Evolutionary conservation across 305 asterid genomes (phyloP).

Genomic region (Fraxinus paxiana): DNA sequence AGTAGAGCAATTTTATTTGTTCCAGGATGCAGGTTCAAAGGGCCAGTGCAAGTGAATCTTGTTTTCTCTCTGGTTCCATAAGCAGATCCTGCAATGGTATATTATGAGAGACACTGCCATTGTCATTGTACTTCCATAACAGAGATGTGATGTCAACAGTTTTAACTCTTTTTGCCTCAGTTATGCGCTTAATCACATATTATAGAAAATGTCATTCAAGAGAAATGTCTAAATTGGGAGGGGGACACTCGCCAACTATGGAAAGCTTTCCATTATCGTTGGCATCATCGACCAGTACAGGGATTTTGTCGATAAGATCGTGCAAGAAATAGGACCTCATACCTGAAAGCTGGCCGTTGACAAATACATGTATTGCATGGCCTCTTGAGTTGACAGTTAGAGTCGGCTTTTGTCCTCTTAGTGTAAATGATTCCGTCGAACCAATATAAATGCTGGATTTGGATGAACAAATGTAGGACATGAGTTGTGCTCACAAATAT

Average conservation of each 20-base stretch:
- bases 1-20: slow-evolving; percentile 53
- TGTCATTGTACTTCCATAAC: background rate
- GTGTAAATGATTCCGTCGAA: slow-evolving; percentile 58
- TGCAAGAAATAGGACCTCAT: background rate
- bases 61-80: slow-evolving; percentile 45
- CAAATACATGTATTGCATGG: slow-evolving; percentile 59
- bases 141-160: background rate
- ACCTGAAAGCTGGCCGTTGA: slow-evolving; percentile 62
- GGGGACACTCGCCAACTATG: background rate
- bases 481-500: background rate
- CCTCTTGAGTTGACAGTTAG: slow-evolving; percentile 54
- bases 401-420: slow-evolving; percentile 42
- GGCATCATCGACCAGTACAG: background rate
- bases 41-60: slow-evolving; percentile 40
- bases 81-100: slow-evolving; percentile 47
- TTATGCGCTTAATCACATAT: background rate
- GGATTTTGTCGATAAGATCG: background rate
- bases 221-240: background rate
- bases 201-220: background rate
- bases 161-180: background rate
- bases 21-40: slow-evolving; percentile 47
- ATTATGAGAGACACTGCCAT: background rate
- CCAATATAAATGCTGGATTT: slow-evolving; percentile 46
- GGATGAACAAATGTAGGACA: background rate
- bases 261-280: background rate